phyloP scores from a whole-genome alignment of 208 protist species.

The Leishmania aethiopica region DNA sequence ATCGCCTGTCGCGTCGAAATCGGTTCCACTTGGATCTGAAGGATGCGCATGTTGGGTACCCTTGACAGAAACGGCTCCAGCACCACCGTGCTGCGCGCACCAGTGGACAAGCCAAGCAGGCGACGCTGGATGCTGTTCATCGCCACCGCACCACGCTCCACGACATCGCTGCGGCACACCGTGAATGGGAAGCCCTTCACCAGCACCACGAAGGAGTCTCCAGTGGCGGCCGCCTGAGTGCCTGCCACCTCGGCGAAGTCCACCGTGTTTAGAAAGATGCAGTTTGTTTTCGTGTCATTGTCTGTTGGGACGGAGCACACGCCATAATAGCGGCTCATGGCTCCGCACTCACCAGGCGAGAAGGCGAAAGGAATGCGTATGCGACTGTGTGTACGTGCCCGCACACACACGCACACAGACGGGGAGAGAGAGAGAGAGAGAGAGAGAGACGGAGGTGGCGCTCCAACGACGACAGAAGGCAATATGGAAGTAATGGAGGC shows the following conservation, averaged over 20 bases:
- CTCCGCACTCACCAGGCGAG: not conserved
- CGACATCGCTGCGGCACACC: constrained; percentile 28
- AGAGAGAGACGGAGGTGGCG: not conserved
- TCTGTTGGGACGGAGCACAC: constrained; percentile 64
- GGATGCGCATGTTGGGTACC: constrained; percentile 38
- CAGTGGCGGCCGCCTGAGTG: constrained; percentile 22
- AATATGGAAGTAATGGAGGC: not conserved
- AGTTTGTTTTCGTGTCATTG: constrained; percentile 69
- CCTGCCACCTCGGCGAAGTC: constrained; percentile 21
- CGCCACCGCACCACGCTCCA: constrained; percentile 51
- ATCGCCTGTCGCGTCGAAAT: constrained; percentile 63
- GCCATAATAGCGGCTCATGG: constrained; percentile 33
- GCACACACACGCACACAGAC: not conserved
- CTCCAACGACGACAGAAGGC: not conserved
- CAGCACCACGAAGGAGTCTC: constrained; percentile 33
- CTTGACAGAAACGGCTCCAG: constrained; percentile 25
- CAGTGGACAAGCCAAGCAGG: constrained; percentile 57
- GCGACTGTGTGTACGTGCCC: not conserved
- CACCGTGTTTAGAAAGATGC: constrained; percentile 58
- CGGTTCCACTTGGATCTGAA: constrained; percentile 59
- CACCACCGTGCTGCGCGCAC: constrained; percentile 50
- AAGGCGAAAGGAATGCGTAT: not conserved
- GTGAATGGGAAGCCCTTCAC: constrained; percentile 73
- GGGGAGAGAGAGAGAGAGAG: constrained; percentile 1
- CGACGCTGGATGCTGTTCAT: constrained; percentile 87